Conservation (phyloP, 305 asterid species). For the Fraxinus sp. region DNA sequence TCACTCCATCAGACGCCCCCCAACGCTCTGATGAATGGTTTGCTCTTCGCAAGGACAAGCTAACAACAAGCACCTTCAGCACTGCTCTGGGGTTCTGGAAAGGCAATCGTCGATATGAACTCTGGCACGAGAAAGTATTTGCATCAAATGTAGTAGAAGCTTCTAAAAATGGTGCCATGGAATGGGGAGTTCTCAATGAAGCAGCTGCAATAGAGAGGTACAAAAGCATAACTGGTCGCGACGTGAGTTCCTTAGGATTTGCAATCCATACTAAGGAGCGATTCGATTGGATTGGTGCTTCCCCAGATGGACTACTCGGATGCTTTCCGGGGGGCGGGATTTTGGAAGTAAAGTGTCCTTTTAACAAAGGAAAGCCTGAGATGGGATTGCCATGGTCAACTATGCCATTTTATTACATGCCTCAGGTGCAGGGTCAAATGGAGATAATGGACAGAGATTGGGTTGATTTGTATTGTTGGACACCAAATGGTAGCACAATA, state of each 20-base stretch:
- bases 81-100: constrained; percentile 93
- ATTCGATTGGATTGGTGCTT: constrained; percentile 82
- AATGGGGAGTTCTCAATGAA: constrained; percentile 90
- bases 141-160: constrained; percentile 33
- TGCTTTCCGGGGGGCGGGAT: constrained; percentile 66
- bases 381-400: constrained; percentile 69
- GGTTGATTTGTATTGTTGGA: constrained; percentile 96
- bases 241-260: constrained; percentile 69
- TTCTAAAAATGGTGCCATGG: constrained; percentile 58
- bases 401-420: constrained; percentile 92
- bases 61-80: constrained; percentile 91
- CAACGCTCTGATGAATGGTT: constrained; percentile 97
- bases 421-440: constrained; percentile 98
- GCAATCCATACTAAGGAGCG: constrained; percentile 67
- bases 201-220: constrained; percentile 73
- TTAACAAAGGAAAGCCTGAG: constrained; percentile 88
- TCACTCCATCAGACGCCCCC: constrained; percentile 58
- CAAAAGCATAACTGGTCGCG: constrained; percentile 80
- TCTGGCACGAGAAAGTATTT: constrained; percentile 85
- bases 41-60: constrained; percentile 85
- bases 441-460: constrained; percentile 89
- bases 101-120: constrained; percentile 77
- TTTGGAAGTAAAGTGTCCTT: constrained; percentile 92
- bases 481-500: constrained; percentile 80
- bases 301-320: constrained; percentile 88